phyloP scores from a whole-genome alignment of 768 basidiomycete genomes.

The Mycena pura region DNA sequence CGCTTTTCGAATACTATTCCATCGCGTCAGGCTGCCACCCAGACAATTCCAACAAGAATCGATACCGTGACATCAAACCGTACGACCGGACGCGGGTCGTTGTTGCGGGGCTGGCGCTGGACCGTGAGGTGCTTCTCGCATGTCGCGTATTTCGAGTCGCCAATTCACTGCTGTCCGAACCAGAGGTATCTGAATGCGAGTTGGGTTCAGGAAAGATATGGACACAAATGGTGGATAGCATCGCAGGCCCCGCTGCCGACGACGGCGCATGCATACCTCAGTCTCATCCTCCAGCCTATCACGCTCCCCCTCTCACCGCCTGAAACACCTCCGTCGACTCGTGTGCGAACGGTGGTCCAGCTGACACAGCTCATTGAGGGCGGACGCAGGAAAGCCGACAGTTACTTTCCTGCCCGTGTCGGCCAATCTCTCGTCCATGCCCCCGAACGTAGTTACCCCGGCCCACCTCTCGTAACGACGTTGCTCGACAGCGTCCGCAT shows the following conservation, averaged over 20 bases:
- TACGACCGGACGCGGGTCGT: conserved; percentile 84
- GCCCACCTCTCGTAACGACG: conserved; percentile 62
- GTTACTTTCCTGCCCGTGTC: conserved; percentile 71
- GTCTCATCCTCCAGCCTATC: conserved; percentile 62
- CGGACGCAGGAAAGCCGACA: conserved; percentile 74
- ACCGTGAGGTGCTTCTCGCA: conserved; percentile 7
- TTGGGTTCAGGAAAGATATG: conserved; percentile 80
- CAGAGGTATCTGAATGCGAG: conserved; percentile 81
- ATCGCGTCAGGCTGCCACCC: conserved; percentile 54
- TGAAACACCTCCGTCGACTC: conserved; percentile 40
- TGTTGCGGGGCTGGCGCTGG: conserved; percentile 35
- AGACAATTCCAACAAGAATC: conserved; percentile 59
- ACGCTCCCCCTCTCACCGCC: conserved; percentile 37
- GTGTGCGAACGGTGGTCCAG: conserved; percentile 80
- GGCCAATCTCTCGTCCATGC: conserved; percentile 57
- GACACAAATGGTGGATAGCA: conserved; percentile 85
- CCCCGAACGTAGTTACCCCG: conserved; percentile 51
- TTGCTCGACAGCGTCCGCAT: conserved; percentile 54
- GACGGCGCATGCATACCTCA: conserved; percentile 81
- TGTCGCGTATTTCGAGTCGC: not conserved
- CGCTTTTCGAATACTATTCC: conserved; percentile 57
- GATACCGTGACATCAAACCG: conserved; percentile 76
- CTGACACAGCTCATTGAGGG: conserved; percentile 77
- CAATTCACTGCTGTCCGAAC: not conserved
- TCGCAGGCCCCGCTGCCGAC: conserved; percentile 79